Percentiles rank a stretch among this genome's conserved stretches.
Conservation (phyloP, 2,329 filamentous ascomycete species). For the Cercospora zeae-maydis region DNA sequence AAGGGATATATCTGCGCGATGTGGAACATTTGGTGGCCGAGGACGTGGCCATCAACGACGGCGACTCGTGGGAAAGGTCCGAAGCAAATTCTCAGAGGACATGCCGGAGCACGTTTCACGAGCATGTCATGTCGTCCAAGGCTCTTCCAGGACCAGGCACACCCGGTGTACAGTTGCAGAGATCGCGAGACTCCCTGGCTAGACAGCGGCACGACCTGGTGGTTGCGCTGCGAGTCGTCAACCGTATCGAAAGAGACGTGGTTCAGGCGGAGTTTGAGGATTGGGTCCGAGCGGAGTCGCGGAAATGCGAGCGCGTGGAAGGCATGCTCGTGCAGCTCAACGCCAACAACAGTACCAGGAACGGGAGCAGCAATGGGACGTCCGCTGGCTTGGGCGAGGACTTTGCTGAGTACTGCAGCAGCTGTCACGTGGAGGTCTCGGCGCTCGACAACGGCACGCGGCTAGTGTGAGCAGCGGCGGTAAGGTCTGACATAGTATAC, state of each 20-base stretch:
- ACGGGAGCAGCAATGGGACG: neutral
- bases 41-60: conserved; percentile 26
- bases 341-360: conserved; percentile 15
- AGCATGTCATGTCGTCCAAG: conserved; percentile 25
- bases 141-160: conserved; percentile 6
- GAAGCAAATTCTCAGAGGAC: conserved; percentile 16
- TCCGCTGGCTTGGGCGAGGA: conserved; percentile 47
- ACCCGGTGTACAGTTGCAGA: conserved; percentile 57
- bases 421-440: conserved; percentile 49
- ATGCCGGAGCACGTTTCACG: conserved; percentile 35
- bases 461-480: conserved; percentile 13
- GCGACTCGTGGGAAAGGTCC: neutral
- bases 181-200: conserved; percentile 78
- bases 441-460: conserved; percentile 16
- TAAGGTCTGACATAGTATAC: too few species aligned
- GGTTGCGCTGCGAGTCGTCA: conserved; percentile 85
- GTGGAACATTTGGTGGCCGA: conserved; percentile 59
- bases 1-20: conserved; percentile 77
- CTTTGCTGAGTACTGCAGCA: conserved; percentile 61
- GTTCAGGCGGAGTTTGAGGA: conserved; percentile 87
- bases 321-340: conserved; percentile 43
- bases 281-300: conserved; percentile 78
- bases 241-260: conserved; percentile 82
- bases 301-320: conserved; percentile 65
- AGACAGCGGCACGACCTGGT: conserved; percentile 84